Evolutionary conservation across 2,329 filamentous ascomycete genomes (phyloP), one percentile per base, ranked within the genome.

Genomic region (Beauveria rudraprayagi): DNA sequence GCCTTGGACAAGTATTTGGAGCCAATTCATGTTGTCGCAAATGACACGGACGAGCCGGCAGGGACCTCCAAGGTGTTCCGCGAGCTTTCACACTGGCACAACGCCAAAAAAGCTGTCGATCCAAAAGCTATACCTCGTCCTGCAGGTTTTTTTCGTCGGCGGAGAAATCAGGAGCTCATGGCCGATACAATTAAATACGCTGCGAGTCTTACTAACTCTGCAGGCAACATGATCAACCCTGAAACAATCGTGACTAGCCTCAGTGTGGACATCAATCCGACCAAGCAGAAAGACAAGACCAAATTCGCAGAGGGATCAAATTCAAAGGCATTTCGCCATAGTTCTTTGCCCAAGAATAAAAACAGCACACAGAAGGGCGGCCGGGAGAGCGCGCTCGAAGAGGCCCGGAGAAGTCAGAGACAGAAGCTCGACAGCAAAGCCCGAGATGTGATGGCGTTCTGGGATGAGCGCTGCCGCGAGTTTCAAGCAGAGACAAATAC

Each of bases 161-260:
- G 75, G 63, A 75, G 75, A 58, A 85, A 87, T 50, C 87, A 91
- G 66, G 78, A 76, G 56, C 85, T 84, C 67, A 88, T 89, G 82
- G 80, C 81, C 1, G 85, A 89, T 62, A 88, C 88, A 72, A 79
- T 80, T 30, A 77, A 79, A 1, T 92, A 91, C 69, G 86, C 89
- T 1, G 86, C 85, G 14, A 90, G 86, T 70, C 76, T 91, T 52
- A 89, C 86, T 0, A 87, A 85, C 61, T 77, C 83, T 0, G 76
- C 79, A 2, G 87, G 86, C 3, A 88, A 85, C 64, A 76, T 75
- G 2, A 77, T 90, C 5, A 78, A 87, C 26, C 86, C 86, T 0
- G 86, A 90, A 68, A 83, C 77, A 4, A 82, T 91, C 54, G 80
- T 87, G 17, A 30, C 51, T 17, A 19, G 8, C 11, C 10, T 14